Base-by-base conservation (phyloP, 2,329 filamentous ascomycete genomes). In the Mariannaea sp. region DNA sequence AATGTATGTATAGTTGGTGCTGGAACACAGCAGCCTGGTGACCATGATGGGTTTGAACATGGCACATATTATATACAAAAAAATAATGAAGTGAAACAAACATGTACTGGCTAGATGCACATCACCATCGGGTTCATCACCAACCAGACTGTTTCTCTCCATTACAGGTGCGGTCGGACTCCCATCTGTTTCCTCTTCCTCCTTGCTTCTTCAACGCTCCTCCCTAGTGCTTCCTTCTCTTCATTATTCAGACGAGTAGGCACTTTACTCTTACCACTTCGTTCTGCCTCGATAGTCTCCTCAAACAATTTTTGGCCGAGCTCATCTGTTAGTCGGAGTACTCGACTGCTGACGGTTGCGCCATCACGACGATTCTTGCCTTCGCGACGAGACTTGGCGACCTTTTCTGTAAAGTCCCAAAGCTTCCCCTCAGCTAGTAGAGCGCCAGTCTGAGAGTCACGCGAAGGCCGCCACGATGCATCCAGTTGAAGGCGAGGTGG, bases 291-390 rank as follows among this genome's bases (percentile, higher is more conserved):
- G 14, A 73, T 69, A 1, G 77, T 79, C 49, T 81, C 80, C 32
- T 80, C 80, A 72, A 90, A 97, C 16, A 97, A 70, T 54, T 80
- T 79, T 46, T 77, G 72, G 0, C 91, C 92, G 8, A 96, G 79
- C 40, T 80, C 72, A 66, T 96, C 92, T 7, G 89, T 87, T 61
- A 97, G 78, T 6, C 79, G 77, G 30, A 97, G 73, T 9, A 99
- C 93, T 16, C 94, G 81, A 10, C 83, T 89, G 62, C 87, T 89
- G 3, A 97, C 92, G 0, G 92, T 96, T 1, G 88, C 89, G 10
- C 92, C 92, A 70, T 99, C 94, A n/a, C 93, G 82, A 17, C 94
- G 79, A 70, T 97, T 97, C 83, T 97, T 99, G 7, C 94, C 94
- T 75, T 97, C 94, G 36, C 93, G 81, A 26, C 94, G 80, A 38